Conservation (phyloP, 352 stramenopile species). For the Globisporangium spinosum region DNA sequence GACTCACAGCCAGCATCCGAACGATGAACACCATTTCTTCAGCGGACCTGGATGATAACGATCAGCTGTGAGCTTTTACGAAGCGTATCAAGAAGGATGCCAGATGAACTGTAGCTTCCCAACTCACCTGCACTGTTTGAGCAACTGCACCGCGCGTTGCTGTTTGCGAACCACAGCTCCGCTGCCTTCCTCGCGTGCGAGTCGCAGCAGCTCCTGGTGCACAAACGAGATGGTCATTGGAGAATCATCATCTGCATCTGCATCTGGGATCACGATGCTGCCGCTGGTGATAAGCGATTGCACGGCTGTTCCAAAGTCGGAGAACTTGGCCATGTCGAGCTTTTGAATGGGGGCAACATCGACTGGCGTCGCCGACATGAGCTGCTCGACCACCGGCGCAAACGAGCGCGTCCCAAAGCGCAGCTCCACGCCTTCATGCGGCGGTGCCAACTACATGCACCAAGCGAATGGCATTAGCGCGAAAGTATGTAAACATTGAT, state of each 20-base stretch:
- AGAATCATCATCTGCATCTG: not conserved
- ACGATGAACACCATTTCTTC: conserved; percentile 64
- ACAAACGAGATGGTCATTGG: conserved; percentile 42
- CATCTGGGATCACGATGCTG: conserved; percentile 22
- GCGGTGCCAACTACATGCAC: conserved; percentile 47
- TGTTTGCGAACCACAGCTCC: conserved; percentile 62
- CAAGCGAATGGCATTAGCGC: not conserved
- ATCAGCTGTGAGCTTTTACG: not conserved
- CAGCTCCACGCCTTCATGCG: conserved; percentile 69
- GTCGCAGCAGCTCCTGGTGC: conserved; percentile 47
- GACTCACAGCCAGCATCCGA: conserved; percentile 69
- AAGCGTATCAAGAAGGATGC: not conserved
- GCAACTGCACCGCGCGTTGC: conserved; percentile 47
- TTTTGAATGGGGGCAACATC: conserved; percentile 19
- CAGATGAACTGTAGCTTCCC: not conserved
- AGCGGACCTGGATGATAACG: conserved; percentile 26
- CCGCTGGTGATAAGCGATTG: conserved; percentile 41
- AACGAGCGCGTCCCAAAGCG: conserved; percentile 69
- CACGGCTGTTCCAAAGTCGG: conserved; percentile 54
- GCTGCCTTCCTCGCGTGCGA: conserved; percentile 52
- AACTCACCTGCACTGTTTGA: conserved; percentile 45
- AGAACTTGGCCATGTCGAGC: conserved; percentile 19
- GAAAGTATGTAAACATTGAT: not conserved
- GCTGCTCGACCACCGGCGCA: conserved; percentile 44
- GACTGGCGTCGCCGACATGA: conserved; percentile 33